phyloP scores from a whole-genome alignment of 768 basidiomycete species.

The Naganishia friedmannii region DNA sequence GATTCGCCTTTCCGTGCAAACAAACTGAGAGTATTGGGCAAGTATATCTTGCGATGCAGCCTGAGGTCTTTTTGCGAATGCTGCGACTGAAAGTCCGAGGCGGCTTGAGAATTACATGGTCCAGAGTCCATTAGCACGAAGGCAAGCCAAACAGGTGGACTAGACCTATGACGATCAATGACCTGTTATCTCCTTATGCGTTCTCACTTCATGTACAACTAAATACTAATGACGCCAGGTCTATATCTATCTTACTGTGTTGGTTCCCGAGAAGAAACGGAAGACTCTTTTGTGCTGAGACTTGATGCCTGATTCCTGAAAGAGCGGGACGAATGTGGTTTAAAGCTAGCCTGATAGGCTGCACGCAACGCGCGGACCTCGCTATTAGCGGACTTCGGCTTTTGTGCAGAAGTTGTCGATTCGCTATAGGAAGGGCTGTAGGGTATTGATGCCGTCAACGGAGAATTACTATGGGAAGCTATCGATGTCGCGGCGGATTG shows the following conservation, averaged over 20 bases:
- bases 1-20: no score
- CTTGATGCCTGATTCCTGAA: not conserved
- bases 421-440: not conserved
- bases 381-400: not conserved
- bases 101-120: no score
- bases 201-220: not conserved
- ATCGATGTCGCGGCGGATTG: not conserved
- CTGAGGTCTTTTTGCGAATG: no score
- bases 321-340: constrained; percentile 13
- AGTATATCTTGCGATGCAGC: no score
- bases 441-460: not conserved
- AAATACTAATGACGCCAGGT: not conserved
- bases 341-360: constrained; percentile 22
- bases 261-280: not conserved
- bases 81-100: no score
- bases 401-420: not conserved
- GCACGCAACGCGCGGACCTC: constrained; percentile 15
- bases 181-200: not conserved
- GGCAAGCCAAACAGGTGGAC: no score
- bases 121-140: no score
- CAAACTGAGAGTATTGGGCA: no score
- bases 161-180: no score
- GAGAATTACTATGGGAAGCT: not conserved
- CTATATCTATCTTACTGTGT: not conserved
- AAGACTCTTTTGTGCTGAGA: not conserved